A percentile compares a stretch with the other conserved stretches of the same genome.
Evolutionary conservation across 2,329 filamentous ascomycete genomes (phyloP).

Genomic region (Nothophaeocryptopus gaeumannii): DNA sequence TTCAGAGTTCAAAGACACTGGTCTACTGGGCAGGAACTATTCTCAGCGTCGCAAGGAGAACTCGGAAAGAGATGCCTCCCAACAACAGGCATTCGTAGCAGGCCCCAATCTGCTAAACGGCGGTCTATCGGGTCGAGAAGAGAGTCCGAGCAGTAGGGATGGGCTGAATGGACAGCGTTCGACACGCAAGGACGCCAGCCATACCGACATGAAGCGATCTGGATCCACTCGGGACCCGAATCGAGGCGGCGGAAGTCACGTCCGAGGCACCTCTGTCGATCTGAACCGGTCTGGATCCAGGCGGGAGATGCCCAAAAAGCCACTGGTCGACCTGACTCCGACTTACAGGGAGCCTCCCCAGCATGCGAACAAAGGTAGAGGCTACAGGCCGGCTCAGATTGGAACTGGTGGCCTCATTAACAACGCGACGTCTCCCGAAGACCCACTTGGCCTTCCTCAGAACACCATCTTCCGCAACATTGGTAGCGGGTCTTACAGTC

Average conservation of each 20-base stretch:
- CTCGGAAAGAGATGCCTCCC: slow-evolving; percentile 38
- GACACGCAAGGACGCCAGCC: slow-evolving; percentile 13
- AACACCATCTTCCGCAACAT: slow-evolving; percentile 45
- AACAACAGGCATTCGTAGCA: slow-evolving; percentile 50
- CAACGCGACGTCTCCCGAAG: slow-evolving; percentile 45
- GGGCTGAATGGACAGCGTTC: slow-evolving; percentile 16
- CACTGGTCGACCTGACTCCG: slow-evolving; percentile 66
- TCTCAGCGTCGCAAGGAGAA: slow-evolving; percentile 44
- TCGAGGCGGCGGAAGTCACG: slow-evolving; percentile 11
- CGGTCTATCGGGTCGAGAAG: slow-evolving; percentile 19
- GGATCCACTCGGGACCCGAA: slow-evolving; percentile 17
- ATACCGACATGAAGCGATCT: slow-evolving; percentile 22
- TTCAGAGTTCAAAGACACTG: slow-evolving; percentile 44
- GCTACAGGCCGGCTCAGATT: slow-evolving; percentile 38
- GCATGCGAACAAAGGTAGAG: slow-evolving; percentile 53
- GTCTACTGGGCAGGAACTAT: slow-evolving; percentile 52
- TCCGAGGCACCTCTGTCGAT: slow-evolving; percentile 34
- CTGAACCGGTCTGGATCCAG: slow-evolving; percentile 48
- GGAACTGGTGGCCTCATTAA: slow-evolving; percentile 44
- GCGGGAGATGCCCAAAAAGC: slow-evolving; percentile 48
- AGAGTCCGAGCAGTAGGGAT: slow-evolving; percentile 10
- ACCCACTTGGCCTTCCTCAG: slow-evolving; percentile 41
- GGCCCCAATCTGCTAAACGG: slow-evolving; percentile 58
- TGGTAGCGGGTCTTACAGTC: slow-evolving; percentile 8
- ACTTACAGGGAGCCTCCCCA: slow-evolving; percentile 63